A percentile compares a stretch with the other conserved stretches of the same genome.
Evolutionary conservation across 495 filamentous ascomycete genomes (phyloP).

Genomic region (Aspergillus indologenus): DNA sequence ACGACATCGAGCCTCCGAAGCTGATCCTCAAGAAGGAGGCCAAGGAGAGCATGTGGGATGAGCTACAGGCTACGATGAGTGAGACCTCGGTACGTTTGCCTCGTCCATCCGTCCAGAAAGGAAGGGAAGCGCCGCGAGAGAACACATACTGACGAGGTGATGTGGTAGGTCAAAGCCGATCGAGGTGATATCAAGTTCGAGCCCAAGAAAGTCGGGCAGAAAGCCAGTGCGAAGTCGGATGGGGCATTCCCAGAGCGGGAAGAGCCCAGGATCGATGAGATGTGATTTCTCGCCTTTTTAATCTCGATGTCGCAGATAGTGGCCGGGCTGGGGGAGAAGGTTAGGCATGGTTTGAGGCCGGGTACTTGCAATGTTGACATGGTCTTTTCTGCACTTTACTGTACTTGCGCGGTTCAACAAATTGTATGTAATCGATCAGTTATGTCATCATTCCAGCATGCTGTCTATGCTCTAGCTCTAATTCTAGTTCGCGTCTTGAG

Average conservation of each 20-base stretch:
- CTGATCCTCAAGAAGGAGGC: slow-evolving; percentile 11
- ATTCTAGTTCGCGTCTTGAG: neutral
- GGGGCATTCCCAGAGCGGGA: slow-evolving; percentile 13
- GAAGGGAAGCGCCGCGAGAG: too few relatives aligned
- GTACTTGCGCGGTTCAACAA: too few relatives aligned
- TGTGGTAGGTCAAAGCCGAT: slow-evolving; percentile 24
- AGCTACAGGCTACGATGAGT: slow-evolving; percentile 22
- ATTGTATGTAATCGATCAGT: too few relatives aligned
- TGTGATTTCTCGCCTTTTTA: too few relatives aligned
- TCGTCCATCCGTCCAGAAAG: neutral
- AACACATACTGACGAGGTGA: neutral
- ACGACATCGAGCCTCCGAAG: slow-evolving; percentile 17
- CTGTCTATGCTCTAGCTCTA: neutral
- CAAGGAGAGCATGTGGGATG: slow-evolving; percentile 15
- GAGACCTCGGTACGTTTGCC: slow-evolving; percentile 19
- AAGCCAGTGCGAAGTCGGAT: slow-evolving; percentile 10
- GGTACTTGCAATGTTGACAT: too few relatives aligned
- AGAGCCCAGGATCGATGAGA: slow-evolving; percentile 25
- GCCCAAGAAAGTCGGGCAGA: neutral
- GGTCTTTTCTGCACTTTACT: too few relatives aligned
- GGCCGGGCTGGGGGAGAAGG: too few relatives aligned
- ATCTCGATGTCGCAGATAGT: too few relatives aligned
- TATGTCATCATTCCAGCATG: too few relatives aligned
- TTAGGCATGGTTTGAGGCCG: too few relatives aligned
- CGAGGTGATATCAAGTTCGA: slow-evolving; percentile 17